Evolutionary conservation across 345 rosid genomes (phyloP).

Genomic region (Gossypioides kirkii): DNA sequence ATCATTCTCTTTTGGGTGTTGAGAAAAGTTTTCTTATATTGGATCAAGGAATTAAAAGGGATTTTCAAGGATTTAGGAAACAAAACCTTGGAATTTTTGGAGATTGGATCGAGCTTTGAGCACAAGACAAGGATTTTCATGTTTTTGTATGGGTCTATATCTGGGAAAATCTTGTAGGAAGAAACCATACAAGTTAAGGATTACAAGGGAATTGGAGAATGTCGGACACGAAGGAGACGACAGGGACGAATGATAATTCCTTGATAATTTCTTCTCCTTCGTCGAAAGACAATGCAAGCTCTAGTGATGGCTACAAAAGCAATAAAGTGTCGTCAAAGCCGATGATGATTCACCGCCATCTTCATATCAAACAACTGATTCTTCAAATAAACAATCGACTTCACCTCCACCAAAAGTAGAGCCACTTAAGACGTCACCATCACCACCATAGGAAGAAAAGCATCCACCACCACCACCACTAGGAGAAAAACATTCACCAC

Average conservation of each 20-base stretch:
- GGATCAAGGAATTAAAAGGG: background rate
- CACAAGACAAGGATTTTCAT: background rate
- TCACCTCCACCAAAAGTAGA: background rate
- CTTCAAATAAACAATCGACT: background rate
- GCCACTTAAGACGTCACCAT: slow-evolving; percentile 11
- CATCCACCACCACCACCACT: background rate
- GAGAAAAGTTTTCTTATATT: background rate
- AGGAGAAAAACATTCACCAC: too few species aligned
- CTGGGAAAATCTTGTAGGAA: background rate
- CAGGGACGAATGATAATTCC: slow-evolving; percentile 18
- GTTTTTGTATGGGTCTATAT: background rate
- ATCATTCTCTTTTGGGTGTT: background rate
- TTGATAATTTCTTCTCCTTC: background rate
- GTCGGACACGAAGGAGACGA: slow-evolving; percentile 35
- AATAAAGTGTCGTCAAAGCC: background rate
- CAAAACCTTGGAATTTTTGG: background rate
- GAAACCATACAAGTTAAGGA: too few species aligned
- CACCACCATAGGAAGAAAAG: background rate
- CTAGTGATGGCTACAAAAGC: background rate
- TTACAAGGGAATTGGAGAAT: slow-evolving; percentile 10
- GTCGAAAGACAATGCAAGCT: background rate
- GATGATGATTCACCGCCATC: background rate
- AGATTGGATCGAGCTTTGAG: background rate
- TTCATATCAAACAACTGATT: background rate
- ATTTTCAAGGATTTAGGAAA: background rate